Base-by-base conservation (phyloP, 805 yeast genomes). In the Saccharomyces cerevisiae region DNA sequence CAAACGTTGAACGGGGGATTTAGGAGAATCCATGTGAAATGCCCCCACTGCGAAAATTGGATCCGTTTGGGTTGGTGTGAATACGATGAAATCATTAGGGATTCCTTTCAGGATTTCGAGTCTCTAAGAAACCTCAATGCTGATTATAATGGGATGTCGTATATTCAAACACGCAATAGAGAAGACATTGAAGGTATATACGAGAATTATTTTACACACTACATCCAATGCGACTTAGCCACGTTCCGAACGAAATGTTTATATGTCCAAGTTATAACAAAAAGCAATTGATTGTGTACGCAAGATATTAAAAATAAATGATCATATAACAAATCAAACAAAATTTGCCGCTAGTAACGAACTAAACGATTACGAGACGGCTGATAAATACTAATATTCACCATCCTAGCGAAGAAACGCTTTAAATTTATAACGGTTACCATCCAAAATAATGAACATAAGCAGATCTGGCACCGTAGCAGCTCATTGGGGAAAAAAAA, bases 191-290 rank as follows among this genome's bases (percentile, higher is more conserved):
- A 58, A 50, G 65, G 64, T 8, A 49, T 62, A 30, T 61, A 59
- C 30, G 65, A 61, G 36, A 61, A 61, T 46, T 62, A 57, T 50
- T 57, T 58, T 30, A 48, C 46, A n/a, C 65, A 60, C 46, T 59
- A 58, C 29, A 49, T 59, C 43, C 55, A 55, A 30, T 57, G 62
- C 30, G 51, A 51, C 41, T 52, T 48, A 26, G 41, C 52, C 22
- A 49, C 28, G 31, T 54, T 51, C 46, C 54, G 50, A 27, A 46
- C 47, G 13, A 51, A 52, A 32, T 54, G 57, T 30, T 13, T 54
- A 22, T 54, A 51, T 29, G 51, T 54, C 13, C 48, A 54, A 43
- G 14, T 54, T 1, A 43, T 46, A 46, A 46, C 46, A 27, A 27
- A 36, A 27, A 17, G 13, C 9, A 36, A 17, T 17, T 17, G 43